phyloP scores from a whole-genome alignment of 1,139 yeast genomes.

The Zygosaccharomyces sapae region DNA sequence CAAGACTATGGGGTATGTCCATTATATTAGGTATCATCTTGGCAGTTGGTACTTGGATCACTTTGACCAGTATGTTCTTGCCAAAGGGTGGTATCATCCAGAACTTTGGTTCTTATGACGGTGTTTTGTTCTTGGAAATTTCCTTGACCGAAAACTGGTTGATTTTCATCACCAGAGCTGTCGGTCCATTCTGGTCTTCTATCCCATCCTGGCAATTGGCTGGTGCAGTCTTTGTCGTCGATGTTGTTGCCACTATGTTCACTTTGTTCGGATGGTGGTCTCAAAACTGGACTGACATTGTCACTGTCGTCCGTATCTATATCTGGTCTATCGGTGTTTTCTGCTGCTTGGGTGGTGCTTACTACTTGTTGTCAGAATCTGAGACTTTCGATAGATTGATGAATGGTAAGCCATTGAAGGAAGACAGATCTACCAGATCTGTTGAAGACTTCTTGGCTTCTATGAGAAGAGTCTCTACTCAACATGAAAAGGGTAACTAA shows the following conservation, averaged over 20 bases:
- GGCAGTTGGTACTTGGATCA: constrained; percentile 89
- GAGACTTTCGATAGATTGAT: constrained; percentile 85
- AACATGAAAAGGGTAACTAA: constrained; percentile 68
- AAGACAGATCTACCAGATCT: constrained; percentile 66
- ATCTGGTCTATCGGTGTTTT: constrained; percentile 93
- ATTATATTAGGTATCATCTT: constrained; percentile 73
- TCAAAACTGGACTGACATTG: constrained; percentile 95
- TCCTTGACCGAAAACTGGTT: constrained; percentile 95
- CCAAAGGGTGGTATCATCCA: constrained; percentile 86
- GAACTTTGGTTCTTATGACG: constrained; percentile 90
- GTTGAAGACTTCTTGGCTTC: constrained; percentile 93
- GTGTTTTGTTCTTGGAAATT: constrained; percentile 87
- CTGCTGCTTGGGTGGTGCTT: constrained; percentile 95
- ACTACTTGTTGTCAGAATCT: constrained; percentile 86
- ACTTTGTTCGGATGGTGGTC: constrained; percentile 97
- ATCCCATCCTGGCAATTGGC: constrained; percentile 91
- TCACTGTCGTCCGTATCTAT: constrained; percentile 90
- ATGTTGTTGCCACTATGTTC: constrained; percentile 85
- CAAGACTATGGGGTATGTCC: constrained; percentile 97
- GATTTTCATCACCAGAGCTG: constrained; percentile 91
- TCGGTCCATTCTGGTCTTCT: constrained; percentile 94
- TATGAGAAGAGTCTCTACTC: constrained; percentile 97
- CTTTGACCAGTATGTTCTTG: constrained; percentile 86
- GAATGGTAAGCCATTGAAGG: constrained; percentile 81
- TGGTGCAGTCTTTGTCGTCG: constrained; percentile 87